Conservation (phyloP, 768 basidiomycete species). For the Coprinopsis marcescibilis region DNA sequence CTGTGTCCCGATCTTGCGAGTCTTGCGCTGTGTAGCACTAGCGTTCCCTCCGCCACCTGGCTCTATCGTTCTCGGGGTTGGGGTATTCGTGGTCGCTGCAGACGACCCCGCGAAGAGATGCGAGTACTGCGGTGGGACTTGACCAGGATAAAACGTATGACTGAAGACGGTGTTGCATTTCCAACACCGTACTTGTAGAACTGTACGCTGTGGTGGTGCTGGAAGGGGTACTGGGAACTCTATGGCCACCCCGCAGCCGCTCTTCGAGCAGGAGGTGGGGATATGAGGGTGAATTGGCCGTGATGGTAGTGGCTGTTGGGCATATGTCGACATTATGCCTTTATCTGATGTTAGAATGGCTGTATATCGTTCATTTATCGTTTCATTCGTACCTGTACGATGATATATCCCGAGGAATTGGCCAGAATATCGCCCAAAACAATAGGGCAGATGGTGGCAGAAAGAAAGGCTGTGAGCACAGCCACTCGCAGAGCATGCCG, state of each 20-base stretch:
- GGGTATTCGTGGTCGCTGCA: constrained; percentile 14
- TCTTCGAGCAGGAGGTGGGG: constrained; percentile 48
- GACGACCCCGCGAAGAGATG: constrained; percentile 19
- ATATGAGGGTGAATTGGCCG: constrained; percentile 65
- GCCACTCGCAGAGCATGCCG: not conserved
- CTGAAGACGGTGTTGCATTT: constrained; percentile 54
- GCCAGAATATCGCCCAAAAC: too few species aligned
- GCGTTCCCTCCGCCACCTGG: constrained; percentile 10
- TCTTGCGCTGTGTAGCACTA: constrained; percentile 34
- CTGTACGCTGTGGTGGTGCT: constrained; percentile 45
- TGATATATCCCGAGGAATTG: too few species aligned
- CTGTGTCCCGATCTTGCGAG: constrained; percentile 83
- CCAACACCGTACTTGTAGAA: constrained; percentile 68
- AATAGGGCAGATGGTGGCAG: not conserved
- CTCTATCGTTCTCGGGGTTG: constrained; percentile 5
- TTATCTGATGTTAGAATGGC: too few species aligned
- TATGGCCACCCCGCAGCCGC: constrained; percentile 45
- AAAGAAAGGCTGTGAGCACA: not conserved
- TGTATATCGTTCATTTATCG: too few species aligned
- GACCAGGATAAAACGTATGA: constrained; percentile 64
- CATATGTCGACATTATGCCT: not conserved
- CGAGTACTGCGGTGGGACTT: constrained; percentile 29
- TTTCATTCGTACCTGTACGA: too few species aligned
- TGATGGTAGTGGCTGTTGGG: constrained; percentile 38
- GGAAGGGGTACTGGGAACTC: constrained; percentile 68